Evolutionary conservation across 495 filamentous ascomycete species (phyloP), one percentile per base, ranked within the genome.

Genomic region (Aspergillus sclerotiicarbonarius): DNA sequence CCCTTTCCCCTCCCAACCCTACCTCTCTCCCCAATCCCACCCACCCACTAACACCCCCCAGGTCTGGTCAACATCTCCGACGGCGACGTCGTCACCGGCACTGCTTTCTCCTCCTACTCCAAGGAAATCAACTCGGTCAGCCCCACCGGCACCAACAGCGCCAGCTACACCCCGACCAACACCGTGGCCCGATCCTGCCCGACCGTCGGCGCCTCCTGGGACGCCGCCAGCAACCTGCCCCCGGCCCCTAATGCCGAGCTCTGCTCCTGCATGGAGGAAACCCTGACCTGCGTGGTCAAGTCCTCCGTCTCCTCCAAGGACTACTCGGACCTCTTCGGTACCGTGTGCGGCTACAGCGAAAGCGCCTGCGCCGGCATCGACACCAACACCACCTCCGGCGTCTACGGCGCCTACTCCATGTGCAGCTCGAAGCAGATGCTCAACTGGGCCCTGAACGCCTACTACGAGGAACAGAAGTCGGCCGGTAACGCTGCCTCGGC

Each of bases 361-460:
- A 78, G 71, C 41, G 77, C 81, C 53, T 96, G 94, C 71, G 78
- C 73, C 8, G 91, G 90, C 41, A 90, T 98, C 75, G 68, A 68
- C 48, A 74, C 80, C 59, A 89, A 96, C 66, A 80, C 80, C 16
- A 83, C 82, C 52, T 81, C 78, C 16, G 94, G 91, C 52, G 76
- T 78, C 6, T 98, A 92, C 68, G 93, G 93, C 37, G 85, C 90
- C 9, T 96, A 91, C 76, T 84, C 85, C 67, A 90, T 94, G 82
- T 98, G 94, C 80, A 82, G 77, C 57, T 60, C 83, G 61, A 82
- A 79, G 59, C 81, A 96, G 69, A 83, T 93, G 75, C 84, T 97
- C 13, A 87, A 85, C 44, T 94, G 83, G 65, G 90, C 85, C 31
- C 82, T 97, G 61, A 85, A 96, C 72, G 67, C 72, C 45, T 98